phyloP scores from a whole-genome alignment of 2,329 filamentous ascomycete species.

The Ophiocordyceps camponoti-saundersi region DNA sequence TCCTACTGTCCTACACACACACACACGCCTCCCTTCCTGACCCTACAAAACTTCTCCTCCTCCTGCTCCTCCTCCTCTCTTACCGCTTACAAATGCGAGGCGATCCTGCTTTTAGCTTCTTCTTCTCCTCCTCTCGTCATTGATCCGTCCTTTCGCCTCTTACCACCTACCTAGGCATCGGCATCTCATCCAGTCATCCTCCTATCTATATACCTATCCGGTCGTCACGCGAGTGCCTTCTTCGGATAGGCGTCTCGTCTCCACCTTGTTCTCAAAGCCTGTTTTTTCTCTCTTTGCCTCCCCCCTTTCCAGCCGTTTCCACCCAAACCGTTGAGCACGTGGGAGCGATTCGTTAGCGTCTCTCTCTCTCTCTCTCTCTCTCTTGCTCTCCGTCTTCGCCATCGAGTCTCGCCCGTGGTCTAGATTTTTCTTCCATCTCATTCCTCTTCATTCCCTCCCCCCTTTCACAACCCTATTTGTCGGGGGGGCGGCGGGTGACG shows the following conservation, averaged over 20 bases:
- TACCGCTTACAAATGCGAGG: conserved; percentile 1
- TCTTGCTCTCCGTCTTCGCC: background rate
- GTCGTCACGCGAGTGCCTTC: too few species aligned
- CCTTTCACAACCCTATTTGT: background rate
- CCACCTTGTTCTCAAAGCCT: background rate
- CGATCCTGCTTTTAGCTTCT: background rate
- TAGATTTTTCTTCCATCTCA: background rate
- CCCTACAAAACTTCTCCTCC: too few species aligned
- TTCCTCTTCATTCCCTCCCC: background rate
- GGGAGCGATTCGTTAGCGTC: background rate
- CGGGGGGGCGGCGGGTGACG: too few species aligned
- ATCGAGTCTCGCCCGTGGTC: background rate
- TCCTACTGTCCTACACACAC: too few species aligned
- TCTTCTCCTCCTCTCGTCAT: background rate
- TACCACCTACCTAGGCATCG: too few species aligned
- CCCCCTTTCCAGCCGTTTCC: background rate
- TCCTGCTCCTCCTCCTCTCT: background rate
- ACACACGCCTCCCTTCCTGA: too few species aligned
- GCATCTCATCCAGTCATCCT: too few species aligned
- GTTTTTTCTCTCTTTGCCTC: background rate
- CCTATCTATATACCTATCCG: too few species aligned
- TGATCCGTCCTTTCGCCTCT: background rate
- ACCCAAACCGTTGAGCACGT: background rate
- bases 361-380: background rate
- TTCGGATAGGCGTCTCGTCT: too few species aligned